Conservation (phyloP, 192 early-diverging fungal genomes). For the Mortierella hygrophila region DNA sequence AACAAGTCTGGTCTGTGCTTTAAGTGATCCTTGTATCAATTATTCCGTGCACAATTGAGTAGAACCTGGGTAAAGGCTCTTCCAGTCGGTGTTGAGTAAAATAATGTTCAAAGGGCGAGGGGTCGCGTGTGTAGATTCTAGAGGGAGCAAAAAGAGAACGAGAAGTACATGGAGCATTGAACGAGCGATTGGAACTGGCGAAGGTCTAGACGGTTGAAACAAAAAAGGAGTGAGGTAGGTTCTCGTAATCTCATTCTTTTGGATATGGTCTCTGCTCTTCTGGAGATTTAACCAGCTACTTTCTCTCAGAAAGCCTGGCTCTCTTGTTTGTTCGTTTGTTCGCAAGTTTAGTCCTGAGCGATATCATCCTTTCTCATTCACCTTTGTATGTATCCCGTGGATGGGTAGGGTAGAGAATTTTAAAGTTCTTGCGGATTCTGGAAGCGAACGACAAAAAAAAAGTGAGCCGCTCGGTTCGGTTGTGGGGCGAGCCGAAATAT, state of each 20-base stretch:
- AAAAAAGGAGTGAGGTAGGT: neutral
- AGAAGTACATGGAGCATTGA: neutral
- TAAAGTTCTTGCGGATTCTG: neutral
- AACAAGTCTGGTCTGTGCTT: neutral
- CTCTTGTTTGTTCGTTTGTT: neutral
- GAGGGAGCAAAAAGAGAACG: neutral
- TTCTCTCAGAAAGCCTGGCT: neutral
- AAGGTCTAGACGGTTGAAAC: neutral
- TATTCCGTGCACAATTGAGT: neutral
- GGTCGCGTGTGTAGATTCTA: neutral
- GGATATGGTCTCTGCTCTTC: neutral
- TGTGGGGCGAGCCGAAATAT: constrained; percentile 18
- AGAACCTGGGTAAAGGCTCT: neutral
- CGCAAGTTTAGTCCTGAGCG: neutral
- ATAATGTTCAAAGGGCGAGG: neutral
- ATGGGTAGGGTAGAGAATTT: neutral
- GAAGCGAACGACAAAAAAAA: neutral
- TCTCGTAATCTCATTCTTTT: neutral
- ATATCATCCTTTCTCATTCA: neutral
- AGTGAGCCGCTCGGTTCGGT: constrained; percentile 1
- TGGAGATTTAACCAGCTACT: neutral
- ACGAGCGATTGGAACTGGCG: neutral
- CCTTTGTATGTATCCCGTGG: neutral
- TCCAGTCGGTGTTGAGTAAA: neutral
- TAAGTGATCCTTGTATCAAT: neutral